Evolutionary conservation across 805 yeast species (phyloP), one percentile per base, ranked within the genome.

Genomic region (Starmerella asiatica): DNA sequence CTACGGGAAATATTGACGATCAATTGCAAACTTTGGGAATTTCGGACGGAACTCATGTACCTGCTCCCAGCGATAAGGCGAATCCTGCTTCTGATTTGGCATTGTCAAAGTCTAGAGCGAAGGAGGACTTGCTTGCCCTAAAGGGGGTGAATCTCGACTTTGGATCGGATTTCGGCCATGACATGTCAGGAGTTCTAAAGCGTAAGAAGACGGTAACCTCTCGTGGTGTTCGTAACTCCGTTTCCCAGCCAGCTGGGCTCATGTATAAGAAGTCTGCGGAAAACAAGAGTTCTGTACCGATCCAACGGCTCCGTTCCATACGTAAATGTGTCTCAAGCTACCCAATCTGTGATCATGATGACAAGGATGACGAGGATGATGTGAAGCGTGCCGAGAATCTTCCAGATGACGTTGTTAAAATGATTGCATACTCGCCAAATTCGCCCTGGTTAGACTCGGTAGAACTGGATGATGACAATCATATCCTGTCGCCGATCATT

Each of bases 341-440:
- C n/a, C 37, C 28, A 17, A 27, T 32, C 17, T 21, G 31, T 7
- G 35, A 29, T n/a, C 23, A 32, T 6, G 41, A 34, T 5, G 27
- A 23, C 11, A 38, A 27, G 4, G 46, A 42, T 23, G 37, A 34
- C 12, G 47, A 37, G 9, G 51, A 44, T 14, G 45, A 43, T 21
- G 27, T 37, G 15, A 23, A 38, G 21, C 36, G 44, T 8, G 48
- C 41, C 17, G 49, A 43, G 29, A 46, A 46, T 3, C 39, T 52
- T 7, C 52, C 54, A 4, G 45, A 51, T 19, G 41, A 46, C 20
- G 38, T 50, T 17, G 42, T 49, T 11, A 36, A 45, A 29, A 45
- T 52, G 45, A 48, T 52, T 19, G 50, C 47, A 8, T 51, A 44
- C 24, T 46, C 50, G 3, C 49, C 54, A 3, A 50, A 40, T 31